Evolutionary conservation across 257 asterid species (phyloP).

Genomic region (Nicotiana tomentosiformis): DNA sequence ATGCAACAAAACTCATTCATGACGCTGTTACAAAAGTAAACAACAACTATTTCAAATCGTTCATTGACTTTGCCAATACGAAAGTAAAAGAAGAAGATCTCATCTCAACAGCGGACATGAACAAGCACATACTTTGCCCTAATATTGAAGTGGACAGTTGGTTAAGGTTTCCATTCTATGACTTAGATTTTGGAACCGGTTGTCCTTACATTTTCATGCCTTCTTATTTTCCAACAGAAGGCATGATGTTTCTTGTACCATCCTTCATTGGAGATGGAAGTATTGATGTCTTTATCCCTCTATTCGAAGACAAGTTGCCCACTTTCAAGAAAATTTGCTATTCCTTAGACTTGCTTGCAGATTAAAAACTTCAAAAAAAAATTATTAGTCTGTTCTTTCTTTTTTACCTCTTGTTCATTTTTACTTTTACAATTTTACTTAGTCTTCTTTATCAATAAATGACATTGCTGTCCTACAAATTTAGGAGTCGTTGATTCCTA

Average conservation of each 20-base stretch:
- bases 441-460: neutral
- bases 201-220: conserved; percentile 69
- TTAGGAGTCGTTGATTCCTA: neutral
- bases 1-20: conserved; percentile 58
- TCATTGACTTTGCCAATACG: conserved; percentile 57
- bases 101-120: conserved; percentile 42
- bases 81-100: conserved; percentile 49
- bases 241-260: conserved; percentile 59
- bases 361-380: neutral
- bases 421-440: neutral
- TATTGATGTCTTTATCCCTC: conserved; percentile 59
- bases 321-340: conserved; percentile 52
- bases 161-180: conserved; percentile 73
- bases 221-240: conserved; percentile 60
- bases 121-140: conserved; percentile 56
- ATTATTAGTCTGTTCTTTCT: too few species aligned
- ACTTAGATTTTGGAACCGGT: conserved; percentile 73
- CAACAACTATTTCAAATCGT: conserved; percentile 59
- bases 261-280: conserved; percentile 60
- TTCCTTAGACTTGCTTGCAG: conserved; percentile 33
- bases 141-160: conserved; percentile 78
- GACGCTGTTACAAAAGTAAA: conserved; percentile 46
- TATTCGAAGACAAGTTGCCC: conserved; percentile 42
- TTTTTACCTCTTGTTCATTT: too few species aligned
- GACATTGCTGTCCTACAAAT: neutral